Conservation (phyloP, 2,329 filamentous ascomycete genomes). For the Colletotrichum gigasporum region DNA sequence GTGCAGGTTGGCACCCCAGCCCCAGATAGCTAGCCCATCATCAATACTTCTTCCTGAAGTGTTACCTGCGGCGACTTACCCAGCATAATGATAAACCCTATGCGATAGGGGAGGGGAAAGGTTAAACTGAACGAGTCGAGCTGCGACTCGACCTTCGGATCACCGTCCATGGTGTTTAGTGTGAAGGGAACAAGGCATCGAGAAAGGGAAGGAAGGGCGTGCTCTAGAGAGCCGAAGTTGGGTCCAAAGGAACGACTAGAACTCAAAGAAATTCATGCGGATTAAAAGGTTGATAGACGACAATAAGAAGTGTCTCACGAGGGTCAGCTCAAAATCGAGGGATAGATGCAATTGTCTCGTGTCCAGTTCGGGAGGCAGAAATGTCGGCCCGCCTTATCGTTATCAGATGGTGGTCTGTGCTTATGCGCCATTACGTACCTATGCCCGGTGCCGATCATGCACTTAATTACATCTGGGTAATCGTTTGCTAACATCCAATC, state of each 20-base stretch:
- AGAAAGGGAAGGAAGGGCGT: slow-evolving; percentile 18
- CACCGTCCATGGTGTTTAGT: slow-evolving; percentile 70
- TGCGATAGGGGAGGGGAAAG: slow-evolving; percentile 88
- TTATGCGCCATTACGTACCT: not conserved
- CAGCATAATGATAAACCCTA: slow-evolving; percentile 85
- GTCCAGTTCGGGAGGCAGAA: slow-evolving; percentile 15
- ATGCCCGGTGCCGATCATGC: not conserved
- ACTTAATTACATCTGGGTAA: not conserved
- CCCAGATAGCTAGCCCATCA: slow-evolving; percentile 79
- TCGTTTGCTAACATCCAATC: not conserved
- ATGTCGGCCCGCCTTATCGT: slow-evolving; percentile 25
- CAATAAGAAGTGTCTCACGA: not conserved
- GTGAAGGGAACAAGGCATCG: slow-evolving; percentile 24
- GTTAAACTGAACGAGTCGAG: slow-evolving; percentile 89
- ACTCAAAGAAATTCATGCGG: slow-evolving; percentile 8
- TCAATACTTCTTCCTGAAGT: slow-evolving; percentile 17
- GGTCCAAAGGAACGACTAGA: slow-evolving; percentile 23
- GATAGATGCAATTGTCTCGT: slow-evolving; percentile 14
- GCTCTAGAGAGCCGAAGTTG: slow-evolving; percentile 3
- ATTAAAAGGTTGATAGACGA: not conserved
- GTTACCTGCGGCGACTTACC: slow-evolving; percentile 61
- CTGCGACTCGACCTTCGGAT: slow-evolving; percentile 73
- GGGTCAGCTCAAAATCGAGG: not conserved
- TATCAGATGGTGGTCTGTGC: slow-evolving; percentile 23
- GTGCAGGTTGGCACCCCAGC: slow-evolving; percentile 92